A percentile compares a stretch with the other conserved stretches of the same genome.
phyloP scores from a whole-genome alignment of 805 yeast species.

The Wickerhamiella allomyrinae region DNA sequence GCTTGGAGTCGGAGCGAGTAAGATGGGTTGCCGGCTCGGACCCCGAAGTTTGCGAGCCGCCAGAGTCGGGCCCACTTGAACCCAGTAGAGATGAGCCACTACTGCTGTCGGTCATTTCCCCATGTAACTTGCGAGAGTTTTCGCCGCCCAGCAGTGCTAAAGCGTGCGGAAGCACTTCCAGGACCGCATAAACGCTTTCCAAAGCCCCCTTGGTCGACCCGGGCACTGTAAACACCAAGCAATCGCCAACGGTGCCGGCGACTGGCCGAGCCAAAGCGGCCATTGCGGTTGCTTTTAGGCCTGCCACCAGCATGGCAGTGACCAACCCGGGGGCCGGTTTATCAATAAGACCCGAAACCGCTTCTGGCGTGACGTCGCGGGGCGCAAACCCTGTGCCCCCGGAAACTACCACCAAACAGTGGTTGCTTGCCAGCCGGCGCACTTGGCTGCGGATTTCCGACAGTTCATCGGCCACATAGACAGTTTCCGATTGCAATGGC shows the following conservation, averaged over 20 bases:
- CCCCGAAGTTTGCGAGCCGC: too few relatives aligned
- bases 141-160: slow-evolving; percentile 26
- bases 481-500: slow-evolving; percentile 3
- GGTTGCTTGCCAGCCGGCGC: slow-evolving; percentile 18
- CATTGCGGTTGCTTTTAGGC: slow-evolving; percentile 32
- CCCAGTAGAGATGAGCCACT: too few relatives aligned
- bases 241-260: slow-evolving; percentile 30
- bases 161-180: slow-evolving; percentile 31
- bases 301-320: slow-evolving; percentile 32
- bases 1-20: too few relatives aligned
- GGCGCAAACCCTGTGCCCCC: slow-evolving; percentile 42
- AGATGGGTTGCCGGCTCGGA: too few relatives aligned
- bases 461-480: slow-evolving; percentile 28
- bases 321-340: slow-evolving; percentile 37
- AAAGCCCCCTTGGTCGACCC: slow-evolving; percentile 38
- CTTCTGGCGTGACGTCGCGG: slow-evolving; percentile 38
- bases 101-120: too few relatives aligned
- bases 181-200: slow-evolving; percentile 32
- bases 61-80: too few relatives aligned
- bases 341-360: slow-evolving; percentile 30
- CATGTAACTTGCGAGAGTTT: slow-evolving; percentile 31
- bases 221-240: slow-evolving; percentile 34
- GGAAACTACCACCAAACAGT: slow-evolving; percentile 29
- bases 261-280: slow-evolving; percentile 39
- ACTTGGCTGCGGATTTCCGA: slow-evolving; percentile 23